Evolutionary conservation across 805 yeast genomes (phyloP), one percentile per base, ranked within the genome.

Genomic region (Sugiyamaella qingdaonensis): DNA sequence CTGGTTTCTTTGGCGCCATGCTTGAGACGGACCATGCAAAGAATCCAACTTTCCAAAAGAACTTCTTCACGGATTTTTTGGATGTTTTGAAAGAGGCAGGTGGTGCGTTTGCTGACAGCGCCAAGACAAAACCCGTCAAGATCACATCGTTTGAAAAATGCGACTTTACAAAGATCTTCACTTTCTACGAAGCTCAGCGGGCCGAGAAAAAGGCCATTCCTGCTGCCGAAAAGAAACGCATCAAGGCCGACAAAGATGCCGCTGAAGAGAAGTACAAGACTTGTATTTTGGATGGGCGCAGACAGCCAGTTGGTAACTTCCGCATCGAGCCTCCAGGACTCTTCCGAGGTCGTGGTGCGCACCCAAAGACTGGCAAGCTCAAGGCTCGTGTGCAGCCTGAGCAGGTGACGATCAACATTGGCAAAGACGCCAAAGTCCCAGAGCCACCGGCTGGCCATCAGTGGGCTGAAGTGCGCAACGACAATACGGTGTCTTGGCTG

Each of bases 341-440:
- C 52, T 92, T 91, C 67, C 78, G 97, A 69, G 99, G 98, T 43
- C 86, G 98, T 69, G 98, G 97, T 64, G 90, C 92, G 0, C 98
- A 91, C 68, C 98, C 98, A 14, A 89, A 87, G 68, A 91, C 97
- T 1, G 99, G 99, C 42, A 88, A 85, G 66, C 71, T 90, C 53
- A 92, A 92, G 67, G 80, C 85, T 62, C 78, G 99, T 58, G 96
- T 92, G 13, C 69, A 69, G 51, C 97, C 99, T 1, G 97, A 92
- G 70, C 94, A 88, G 62, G 86, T 92, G 44, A 86, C 92, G 0
- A 72, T 92, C 56, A 92, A 92, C 67, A 73, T 92, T 56, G 85
- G 96, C 53, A 76, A 78, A 59, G 88, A 78, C 16, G 86, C 84
- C 0, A 75, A 78, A 16, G 73, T 89, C 1, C 98, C 99, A 1